phyloP scores from a whole-genome alignment of 2,329 filamentous ascomycete species.

The Aureobasidium sp. region DNA sequence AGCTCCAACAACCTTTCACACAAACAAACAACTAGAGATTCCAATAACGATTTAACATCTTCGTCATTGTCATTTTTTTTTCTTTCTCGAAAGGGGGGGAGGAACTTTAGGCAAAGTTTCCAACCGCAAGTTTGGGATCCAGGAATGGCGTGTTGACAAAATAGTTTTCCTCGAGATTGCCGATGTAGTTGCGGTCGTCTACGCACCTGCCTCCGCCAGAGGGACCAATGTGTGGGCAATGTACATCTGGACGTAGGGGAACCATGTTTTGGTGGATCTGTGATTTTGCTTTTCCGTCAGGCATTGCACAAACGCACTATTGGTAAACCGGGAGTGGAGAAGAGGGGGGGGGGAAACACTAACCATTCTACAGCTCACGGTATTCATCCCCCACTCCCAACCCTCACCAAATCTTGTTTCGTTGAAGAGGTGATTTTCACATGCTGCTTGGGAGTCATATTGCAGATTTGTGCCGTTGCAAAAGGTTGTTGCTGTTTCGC shows the following conservation, averaged over 20 bases:
- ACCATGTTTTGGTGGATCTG: constrained; percentile 9
- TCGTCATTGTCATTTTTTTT: no score
- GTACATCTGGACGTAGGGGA: not conserved
- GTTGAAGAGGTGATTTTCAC: not conserved
- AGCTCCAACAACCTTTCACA: no score
- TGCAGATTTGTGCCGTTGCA: constrained; percentile 3
- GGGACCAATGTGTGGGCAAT: not conserved
- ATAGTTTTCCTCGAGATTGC: not conserved
- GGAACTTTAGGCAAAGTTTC: not conserved
- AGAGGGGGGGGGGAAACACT: not conserved
- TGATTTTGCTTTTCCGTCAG: no score
- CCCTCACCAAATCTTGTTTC: not conserved
- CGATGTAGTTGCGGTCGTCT: not conserved
- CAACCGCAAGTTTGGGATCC: not conserved
- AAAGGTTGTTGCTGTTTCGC: not conserved
- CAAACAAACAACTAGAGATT: no score
- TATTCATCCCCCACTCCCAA: constrained; percentile 8
- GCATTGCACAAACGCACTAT: no score
- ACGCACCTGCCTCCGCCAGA: not conserved
- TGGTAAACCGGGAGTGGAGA: no score
- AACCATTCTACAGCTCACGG: not conserved
- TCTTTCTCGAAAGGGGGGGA: no score
- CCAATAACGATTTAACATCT: no score
- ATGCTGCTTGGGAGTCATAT: not conserved
- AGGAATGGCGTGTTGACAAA: not conserved